Base-by-base conservation (phyloP, 371 early-diverging fungal genomes). In the Parasitella parasitica region DNA sequence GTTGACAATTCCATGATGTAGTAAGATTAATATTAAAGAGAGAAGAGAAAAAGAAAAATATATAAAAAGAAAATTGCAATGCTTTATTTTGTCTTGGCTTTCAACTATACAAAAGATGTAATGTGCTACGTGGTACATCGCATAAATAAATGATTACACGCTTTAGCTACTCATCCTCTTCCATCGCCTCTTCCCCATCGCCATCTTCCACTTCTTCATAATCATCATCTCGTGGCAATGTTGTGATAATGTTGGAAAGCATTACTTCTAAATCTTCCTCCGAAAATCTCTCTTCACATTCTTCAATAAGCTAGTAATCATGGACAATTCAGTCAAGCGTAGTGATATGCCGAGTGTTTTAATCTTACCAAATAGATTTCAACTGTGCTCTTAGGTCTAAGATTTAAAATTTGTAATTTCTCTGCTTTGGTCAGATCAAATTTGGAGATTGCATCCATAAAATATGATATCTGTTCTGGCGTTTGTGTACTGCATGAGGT, bases 261-360 rank as follows among this genome's bases (percentile, higher is more conserved):
- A 86, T 63, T 2, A 73, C 63, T 13, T 82, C 83, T 34, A 86
- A 55, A 6, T 77, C 76, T 11, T 82, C 84, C 43, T 67, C 73
- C 13, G 41, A 54, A 58, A 85, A 86, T 35, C 89, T 76, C 49
- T 88, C 89, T 53, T 80, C 85, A 49, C 86, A 85, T 59, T 86
- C 87, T 68, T 88, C 89, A 59, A 87, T 84, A 11, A 87, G 49
- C 85, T 84, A 71, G 15, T 51, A 27, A 20, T 20, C 41, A 43
- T 2, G 11, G n/a, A n/a, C n/a, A n/a, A 20, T 9, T 43, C 22
- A 43, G 43, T 4, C 41, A 20, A 6, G 7, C 11, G 1, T 7
- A 22, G 22, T 4, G 22, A 18, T 36, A 43, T 22, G 43, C 18
- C 22, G 20, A 7, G 22, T 11, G 18, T 18, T 43, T 43, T 43